phyloP scores from a whole-genome alignment of 371 early-diverging fungal genomes.

The Mucor plumbeus region DNA sequence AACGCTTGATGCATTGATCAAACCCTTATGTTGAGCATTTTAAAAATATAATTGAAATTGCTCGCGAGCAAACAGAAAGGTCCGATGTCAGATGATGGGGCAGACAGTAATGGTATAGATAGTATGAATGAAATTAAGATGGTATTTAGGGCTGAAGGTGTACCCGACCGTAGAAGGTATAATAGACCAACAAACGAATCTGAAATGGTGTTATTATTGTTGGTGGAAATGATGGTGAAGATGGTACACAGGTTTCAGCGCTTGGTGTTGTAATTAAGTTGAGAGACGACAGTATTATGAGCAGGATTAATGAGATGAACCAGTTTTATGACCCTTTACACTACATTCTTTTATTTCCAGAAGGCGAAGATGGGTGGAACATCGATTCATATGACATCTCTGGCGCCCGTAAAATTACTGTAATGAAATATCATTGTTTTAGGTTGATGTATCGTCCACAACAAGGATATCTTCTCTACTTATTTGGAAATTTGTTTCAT shows the following conservation, averaged over 20 bases:
- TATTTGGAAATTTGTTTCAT: neutral
- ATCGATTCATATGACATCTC: too few species aligned
- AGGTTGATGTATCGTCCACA: too few species aligned
- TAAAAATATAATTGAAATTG: neutral
- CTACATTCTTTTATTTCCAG: neutral
- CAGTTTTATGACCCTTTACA: neutral
- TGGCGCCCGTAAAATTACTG: too few species aligned
- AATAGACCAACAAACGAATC: neutral
- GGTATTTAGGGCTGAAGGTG: slow-evolving; percentile 11
- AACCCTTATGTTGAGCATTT: slow-evolving; percentile 6
- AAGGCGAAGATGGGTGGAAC: too few species aligned
- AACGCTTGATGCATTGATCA: neutral
- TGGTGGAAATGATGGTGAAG: neutral
- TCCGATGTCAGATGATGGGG: too few species aligned
- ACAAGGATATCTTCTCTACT: neutral
- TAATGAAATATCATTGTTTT: neutral
- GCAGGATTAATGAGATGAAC: neutral
- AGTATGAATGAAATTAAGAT: neutral
- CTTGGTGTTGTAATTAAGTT: neutral
- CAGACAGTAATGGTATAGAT: too few species aligned
- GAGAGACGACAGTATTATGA: too few species aligned
- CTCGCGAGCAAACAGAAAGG: too few species aligned
- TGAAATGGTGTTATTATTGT: neutral
- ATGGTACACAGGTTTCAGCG: neutral
- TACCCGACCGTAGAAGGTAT: neutral